phyloP scores from a whole-genome alignment of 129 eudicot species.

The Calendula officinalis region DNA sequence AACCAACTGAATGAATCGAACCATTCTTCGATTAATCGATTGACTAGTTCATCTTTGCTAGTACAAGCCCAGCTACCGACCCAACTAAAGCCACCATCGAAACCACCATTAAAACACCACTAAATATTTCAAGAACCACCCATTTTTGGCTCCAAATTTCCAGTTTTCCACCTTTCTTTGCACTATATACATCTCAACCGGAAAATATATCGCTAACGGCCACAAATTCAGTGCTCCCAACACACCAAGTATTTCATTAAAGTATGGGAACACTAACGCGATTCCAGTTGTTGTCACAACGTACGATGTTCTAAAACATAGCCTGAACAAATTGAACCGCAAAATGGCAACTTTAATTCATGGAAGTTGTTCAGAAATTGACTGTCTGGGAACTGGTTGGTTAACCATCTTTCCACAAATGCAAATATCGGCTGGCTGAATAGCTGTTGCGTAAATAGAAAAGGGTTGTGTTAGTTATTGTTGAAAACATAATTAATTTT shows the following conservation, averaged over 20 bases:
- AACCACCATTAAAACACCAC: conserved; percentile 44
- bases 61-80: conserved; percentile 53
- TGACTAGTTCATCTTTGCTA: conserved; percentile 22
- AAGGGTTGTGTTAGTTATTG: conserved; percentile 10
- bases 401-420: conserved; percentile 39
- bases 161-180: conserved; percentile 42
- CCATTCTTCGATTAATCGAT: background rate
- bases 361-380: conserved; percentile 36
- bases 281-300: conserved; percentile 43
- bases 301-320: conserved; percentile 46
- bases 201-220: conserved; percentile 77
- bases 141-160: conserved; percentile 49
- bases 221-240: conserved; percentile 70
- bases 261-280: conserved; percentile 63
- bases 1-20: background rate
- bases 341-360: conserved; percentile 30
- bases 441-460: conserved; percentile 29
- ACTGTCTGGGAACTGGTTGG: conserved; percentile 36
- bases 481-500: background rate
- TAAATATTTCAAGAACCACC: conserved; percentile 47
- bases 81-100: conserved; percentile 54
- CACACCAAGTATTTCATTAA: conserved; percentile 60
- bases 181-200: conserved; percentile 65
- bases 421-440: conserved; percentile 58
- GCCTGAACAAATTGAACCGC: conserved; percentile 31